A percentile compares a stretch with the other conserved stretches of the same genome.
These are phyloP conservation scores for Caloboletus inedulis DNA, from an alignment of 1,284 basidiomycete species.

Conservation along the genomic window DNA sequence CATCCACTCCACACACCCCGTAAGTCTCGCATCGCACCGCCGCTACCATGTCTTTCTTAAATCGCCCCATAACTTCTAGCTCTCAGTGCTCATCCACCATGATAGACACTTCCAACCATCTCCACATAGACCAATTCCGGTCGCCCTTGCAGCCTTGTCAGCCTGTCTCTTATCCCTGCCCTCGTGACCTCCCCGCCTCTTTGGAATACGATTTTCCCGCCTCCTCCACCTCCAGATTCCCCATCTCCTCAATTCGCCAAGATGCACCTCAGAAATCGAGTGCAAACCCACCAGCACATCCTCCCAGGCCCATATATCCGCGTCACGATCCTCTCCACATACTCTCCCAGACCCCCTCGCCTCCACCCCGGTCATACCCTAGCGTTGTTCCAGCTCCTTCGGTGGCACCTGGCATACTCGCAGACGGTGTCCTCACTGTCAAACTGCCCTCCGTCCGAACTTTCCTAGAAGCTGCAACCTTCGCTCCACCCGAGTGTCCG, in stretches of 20 bases:
- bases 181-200: conserved; percentile 8
- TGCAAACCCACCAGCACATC: conserved; percentile 21
- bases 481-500: conserved; percentile 30
- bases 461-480: conserved; percentile 28
- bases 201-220: conserved; percentile 25
- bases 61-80: conserved; percentile 16
- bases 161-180: conserved; percentile 11
- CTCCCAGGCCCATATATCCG: conserved; percentile 30
- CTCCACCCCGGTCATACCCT: conserved; percentile 22
- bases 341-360: conserved; percentile 29
- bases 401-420: conserved; percentile 33
- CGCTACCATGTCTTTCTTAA: conserved; percentile 2
- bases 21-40: conserved; percentile 2
- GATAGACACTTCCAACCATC: conserved; percentile 10
- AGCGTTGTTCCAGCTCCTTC: conserved; percentile 21
- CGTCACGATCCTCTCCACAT: conserved; percentile 33
- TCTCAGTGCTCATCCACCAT: conserved; percentile 18
- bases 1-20: not conserved
- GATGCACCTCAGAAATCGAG: conserved; percentile 24
- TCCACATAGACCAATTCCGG: conserved; percentile 7
- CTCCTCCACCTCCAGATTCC: conserved; percentile 26
- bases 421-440: conserved; percentile 32
- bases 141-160: conserved; percentile 17
- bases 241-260: conserved; percentile 31
- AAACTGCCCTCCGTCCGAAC: conserved; percentile 27